phyloP scores from a whole-genome alignment of 345 rosid species.

The Cardiospermum halicacabum region DNA sequence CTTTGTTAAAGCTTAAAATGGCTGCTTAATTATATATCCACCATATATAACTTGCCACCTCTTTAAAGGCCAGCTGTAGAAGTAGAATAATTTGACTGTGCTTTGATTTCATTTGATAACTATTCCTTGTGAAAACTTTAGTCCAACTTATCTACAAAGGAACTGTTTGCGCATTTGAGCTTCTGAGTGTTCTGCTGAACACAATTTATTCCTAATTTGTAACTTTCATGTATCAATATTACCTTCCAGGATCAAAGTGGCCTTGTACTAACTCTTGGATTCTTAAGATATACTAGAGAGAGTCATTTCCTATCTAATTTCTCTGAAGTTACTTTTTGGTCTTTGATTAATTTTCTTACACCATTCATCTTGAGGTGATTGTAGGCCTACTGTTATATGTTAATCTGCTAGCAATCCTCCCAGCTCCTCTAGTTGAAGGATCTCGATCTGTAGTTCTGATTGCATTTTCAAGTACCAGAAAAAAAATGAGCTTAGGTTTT shows the following conservation, averaged over 20 bases:
- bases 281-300: background rate
- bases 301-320: background rate
- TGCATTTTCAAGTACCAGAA: background rate
- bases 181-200: background rate
- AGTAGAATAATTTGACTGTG: background rate
- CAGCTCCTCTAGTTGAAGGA: background rate
- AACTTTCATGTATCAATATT: background rate
- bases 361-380: slow-evolving; percentile 1
- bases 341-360: background rate
- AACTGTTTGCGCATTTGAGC: background rate
- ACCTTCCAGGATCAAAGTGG: background rate
- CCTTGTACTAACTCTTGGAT: background rate
- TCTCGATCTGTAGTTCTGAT: background rate
- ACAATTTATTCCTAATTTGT: background rate
- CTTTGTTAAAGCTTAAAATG: background rate
- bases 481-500: no score
- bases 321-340: background rate
- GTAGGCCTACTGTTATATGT: background rate
- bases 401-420: slow-evolving; percentile 6
- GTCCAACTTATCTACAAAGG: background rate
- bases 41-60: background rate
- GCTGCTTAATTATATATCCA: background rate
- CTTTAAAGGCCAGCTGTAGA: background rate
- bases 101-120: background rate
- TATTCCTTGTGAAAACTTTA: background rate